Evolutionary conservation across 2,329 filamentous ascomycete genomes (phyloP), one percentile per base, ranked within the genome.

Genomic region (Macroventuria anomochaeta): DNA sequence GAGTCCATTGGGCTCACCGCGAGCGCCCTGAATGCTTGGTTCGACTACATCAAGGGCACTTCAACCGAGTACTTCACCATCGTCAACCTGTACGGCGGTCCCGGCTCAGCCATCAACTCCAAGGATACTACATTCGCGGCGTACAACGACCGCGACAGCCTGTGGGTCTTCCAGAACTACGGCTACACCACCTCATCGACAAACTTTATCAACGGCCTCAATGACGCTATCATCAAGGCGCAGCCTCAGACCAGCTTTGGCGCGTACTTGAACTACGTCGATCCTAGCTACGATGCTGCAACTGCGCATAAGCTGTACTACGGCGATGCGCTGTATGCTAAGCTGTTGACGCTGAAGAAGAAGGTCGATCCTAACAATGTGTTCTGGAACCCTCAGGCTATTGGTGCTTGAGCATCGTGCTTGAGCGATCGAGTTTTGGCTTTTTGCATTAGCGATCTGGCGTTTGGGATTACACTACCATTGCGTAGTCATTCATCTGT

Each of bases 261-360:
- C 15, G 79, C 79, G 52, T 84, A 84, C 57, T 71, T 80, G 59
- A 84, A 84, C 72, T 84, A 84, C 46, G 77, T 81, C 3, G 82
- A 84, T 61, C 76, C 81, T 0, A 75, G 70, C 36, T 72, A 83
- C 52, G 73, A 75, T 62, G 72, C 76, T n/a, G 72, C 72, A 2
- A 74, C 74, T n/a, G 82, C 82, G 2, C 77, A 81, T 57, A 65
- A 77, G 53, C 65, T 80, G 57, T 83, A 84, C 68, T 84, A 79
- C 57, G 73, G 79, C 5, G 65, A 72, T 11, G 70, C 64, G 12
- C 55, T 74, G 17, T 77, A 73, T 38, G 31, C 54, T 7, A 67
- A 64, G 53, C 53, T 79, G 44, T 62, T 68, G 40, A 57, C 61
- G 44, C 65, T 79, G 25, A 79, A 79, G 70, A 67, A 67, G 55